Conservation (phyloP, 352 stramenopile genomes). For the Pythium plurisporium region DNA sequence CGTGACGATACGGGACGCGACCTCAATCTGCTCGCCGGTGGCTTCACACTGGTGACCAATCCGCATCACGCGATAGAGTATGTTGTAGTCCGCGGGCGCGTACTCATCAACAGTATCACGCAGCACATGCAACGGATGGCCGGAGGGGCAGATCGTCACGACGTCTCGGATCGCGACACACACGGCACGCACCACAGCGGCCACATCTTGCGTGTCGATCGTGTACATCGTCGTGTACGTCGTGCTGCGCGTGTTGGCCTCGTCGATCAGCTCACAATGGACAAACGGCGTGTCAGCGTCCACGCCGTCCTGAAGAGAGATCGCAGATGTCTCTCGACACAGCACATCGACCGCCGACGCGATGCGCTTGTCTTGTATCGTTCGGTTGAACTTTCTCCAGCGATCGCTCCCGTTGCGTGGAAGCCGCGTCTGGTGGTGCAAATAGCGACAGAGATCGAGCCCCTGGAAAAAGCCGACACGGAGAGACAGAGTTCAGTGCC, state of each 20-base stretch:
- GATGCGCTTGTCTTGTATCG: background rate
- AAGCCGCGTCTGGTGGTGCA: slow-evolving; percentile 13
- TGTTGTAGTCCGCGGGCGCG: background rate
- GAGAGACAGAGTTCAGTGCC: too few species aligned
- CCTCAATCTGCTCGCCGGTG: background rate
- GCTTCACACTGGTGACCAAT: background rate
- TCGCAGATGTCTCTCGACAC: background rate
- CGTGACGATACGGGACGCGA: slow-evolving; percentile 24
- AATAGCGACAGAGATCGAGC: slow-evolving; percentile 2
- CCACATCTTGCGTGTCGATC: slow-evolving; percentile 28
- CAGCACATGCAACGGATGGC: slow-evolving; percentile 14
- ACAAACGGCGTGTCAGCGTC: background rate
- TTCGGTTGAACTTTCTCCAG: background rate
- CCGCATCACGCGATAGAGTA: slow-evolving; percentile 10
- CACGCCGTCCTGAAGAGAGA: background rate
- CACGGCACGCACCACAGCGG: slow-evolving; percentile 13
- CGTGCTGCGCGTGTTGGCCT: background rate
- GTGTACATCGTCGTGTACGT: slow-evolving; percentile 31
- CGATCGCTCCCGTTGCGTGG: background rate
- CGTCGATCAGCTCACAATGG: slow-evolving; percentile 2
- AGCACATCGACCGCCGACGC: slow-evolving; percentile 4
- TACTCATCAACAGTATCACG: slow-evolving; percentile 10
- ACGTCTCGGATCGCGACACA: slow-evolving; percentile 27
- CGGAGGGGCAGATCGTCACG: slow-evolving; percentile 21
- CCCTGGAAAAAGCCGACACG: background rate